Evolutionary conservation across 305 asterid genomes (phyloP), one percentile per base, ranked within the genome.

Genomic region (Solanum hybrid): DNA sequence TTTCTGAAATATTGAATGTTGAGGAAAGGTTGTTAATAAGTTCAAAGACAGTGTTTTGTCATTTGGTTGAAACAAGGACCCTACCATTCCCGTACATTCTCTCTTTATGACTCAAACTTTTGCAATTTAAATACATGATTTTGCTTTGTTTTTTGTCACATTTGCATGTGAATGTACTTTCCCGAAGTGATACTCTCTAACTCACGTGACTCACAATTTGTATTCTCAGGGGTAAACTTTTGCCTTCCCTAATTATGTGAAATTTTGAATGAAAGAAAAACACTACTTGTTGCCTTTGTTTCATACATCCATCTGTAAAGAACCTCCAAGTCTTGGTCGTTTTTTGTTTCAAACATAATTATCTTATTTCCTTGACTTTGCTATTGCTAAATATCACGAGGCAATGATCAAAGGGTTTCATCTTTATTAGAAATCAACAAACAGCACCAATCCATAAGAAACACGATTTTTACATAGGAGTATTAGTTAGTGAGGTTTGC

Each of bases 91-190:
- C 74, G 87, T 83, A 46, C 89, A 34, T 71, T 87, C 81, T 87
- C n/a, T 87, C 82, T 87, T 73, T 87, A 71, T 85, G 82, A 37
- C 87, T 80, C 88, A 86, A 92, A 33, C 91, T 31, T 92, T 92
- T 91, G 91, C 92, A 90, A 83, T 89, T 92, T 89, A 89, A 89
- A 89, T 86, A 93, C 89, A 87, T 64, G 84, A 74, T 92, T 76
- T 92, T 93, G 91, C 91, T 91, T 91, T 86, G 51, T 91, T 89
- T 61, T 90, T 92, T 88, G 90, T 93, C 91, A 94, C 93, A 90
- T 92, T 91, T 92, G 94, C 96, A 93, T 92, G 96, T 94, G 96
- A 94, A 92, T 93, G 96, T 94, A 94, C 96, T 92, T 94, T 92
- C 93, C 95, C 93, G 89, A 91, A 92, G 93, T 89, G 92, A 74